A percentile compares a stretch with the other conserved stretches of the same genome.
Conservation (phyloP, 1,284 basidiomycete genomes). For the Xerocomus cyaneibrunnescens region DNA sequence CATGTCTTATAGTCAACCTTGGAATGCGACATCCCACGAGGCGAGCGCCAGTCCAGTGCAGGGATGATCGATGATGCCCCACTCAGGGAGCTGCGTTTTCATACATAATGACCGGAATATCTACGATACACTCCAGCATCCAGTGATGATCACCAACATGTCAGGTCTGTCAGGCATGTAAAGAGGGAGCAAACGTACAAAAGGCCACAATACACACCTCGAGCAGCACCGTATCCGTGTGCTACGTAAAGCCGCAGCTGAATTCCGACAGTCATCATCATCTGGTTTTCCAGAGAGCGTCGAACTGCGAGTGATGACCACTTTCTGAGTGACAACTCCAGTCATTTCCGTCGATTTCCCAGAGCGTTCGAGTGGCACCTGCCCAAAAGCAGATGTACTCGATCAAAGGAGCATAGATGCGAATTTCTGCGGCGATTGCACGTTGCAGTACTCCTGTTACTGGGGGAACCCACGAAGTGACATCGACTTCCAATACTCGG, state of each 20-base stretch:
- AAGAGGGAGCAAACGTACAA: conserved; percentile 29
- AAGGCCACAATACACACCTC: conserved; percentile 23
- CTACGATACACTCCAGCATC: conserved; percentile 26
- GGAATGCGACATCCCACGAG: conserved; percentile 30
- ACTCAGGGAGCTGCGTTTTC: conserved; percentile 21
- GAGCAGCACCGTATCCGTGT: conserved; percentile 17
- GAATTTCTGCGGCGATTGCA: conserved; percentile 33
- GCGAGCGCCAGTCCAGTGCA: conserved; percentile 24
- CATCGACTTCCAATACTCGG: conserved; percentile 30
- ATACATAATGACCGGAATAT: conserved; percentile 35
- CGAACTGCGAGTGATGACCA: conserved; percentile 31
- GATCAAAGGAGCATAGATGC: conserved; percentile 31
- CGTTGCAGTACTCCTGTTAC: conserved; percentile 27
- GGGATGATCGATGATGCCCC: conserved; percentile 21
- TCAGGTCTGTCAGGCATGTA: conserved; percentile 23
- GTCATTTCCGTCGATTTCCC: conserved; percentile 38
- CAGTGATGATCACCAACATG: conserved; percentile 17
- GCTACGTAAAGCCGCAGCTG: conserved; percentile 30
- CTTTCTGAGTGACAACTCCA: conserved; percentile 29
- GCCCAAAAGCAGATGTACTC: conserved; percentile 33
- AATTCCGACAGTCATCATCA: conserved; percentile 17
- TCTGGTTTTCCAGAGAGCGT: conserved; percentile 30
- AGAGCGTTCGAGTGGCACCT: conserved; percentile 29
- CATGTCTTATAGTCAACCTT: conserved; percentile 26
- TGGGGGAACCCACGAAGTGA: conserved; percentile 31